Conservation (phyloP, 306 rosid genomes). For the Arachis stenosperma region DNA sequence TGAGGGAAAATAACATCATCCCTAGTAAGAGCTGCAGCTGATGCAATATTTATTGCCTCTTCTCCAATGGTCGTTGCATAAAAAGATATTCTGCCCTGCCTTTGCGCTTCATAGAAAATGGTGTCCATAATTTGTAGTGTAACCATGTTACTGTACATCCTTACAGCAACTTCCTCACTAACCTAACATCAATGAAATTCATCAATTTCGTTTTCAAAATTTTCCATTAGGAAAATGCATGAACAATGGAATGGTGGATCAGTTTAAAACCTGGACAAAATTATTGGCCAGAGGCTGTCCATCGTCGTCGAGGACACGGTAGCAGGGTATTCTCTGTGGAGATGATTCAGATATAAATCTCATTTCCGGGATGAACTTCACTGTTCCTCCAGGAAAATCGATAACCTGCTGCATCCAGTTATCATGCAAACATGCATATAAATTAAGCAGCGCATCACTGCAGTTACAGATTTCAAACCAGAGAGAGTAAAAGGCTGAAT, state of each 20-base stretch:
- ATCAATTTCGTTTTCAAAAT: constrained; percentile 14
- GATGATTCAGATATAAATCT: constrained; percentile 60
- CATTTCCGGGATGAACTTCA: constrained; percentile 61
- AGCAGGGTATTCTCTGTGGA: constrained; percentile 59
- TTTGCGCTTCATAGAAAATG: constrained; percentile 86
- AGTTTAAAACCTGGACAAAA: constrained; percentile 56
- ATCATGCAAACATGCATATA: constrained; percentile 25
- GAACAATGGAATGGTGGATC: neutral
- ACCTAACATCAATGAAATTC: constrained; percentile 50
- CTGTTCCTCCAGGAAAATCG: constrained; percentile 84
- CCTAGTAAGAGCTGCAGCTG: constrained; percentile 80
- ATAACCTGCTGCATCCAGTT: constrained; percentile 44
- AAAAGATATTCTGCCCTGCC: constrained; percentile 94
- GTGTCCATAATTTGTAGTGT: constrained; percentile 89
- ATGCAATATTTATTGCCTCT: constrained; percentile 86
- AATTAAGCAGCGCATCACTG: neutral
- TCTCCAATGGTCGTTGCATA: constrained; percentile 79
- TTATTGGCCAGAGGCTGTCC: constrained; percentile 52
- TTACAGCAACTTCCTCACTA: constrained; percentile 58
- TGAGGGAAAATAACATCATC: constrained; percentile 84
- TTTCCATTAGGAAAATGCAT: constrained; percentile 1
- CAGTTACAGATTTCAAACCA: neutral
- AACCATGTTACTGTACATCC: constrained; percentile 80
- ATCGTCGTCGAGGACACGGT: constrained; percentile 74
- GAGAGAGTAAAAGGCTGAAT: neutral